Conservation (phyloP, 2,329 filamentous ascomycete genomes). For the Botrytis aclada region DNA sequence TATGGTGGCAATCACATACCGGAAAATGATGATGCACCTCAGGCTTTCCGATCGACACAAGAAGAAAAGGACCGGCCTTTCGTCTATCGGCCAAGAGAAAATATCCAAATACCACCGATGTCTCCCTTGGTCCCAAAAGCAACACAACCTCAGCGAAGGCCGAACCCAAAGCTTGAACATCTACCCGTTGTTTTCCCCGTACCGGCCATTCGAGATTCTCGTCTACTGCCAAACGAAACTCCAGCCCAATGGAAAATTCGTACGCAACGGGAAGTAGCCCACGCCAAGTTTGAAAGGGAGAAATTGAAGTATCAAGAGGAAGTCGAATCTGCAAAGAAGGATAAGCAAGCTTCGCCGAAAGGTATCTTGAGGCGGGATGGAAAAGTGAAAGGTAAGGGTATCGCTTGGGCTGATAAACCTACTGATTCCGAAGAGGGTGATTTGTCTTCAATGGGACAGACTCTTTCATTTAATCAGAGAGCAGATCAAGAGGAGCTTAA, state of each 20-base stretch:
- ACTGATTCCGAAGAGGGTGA: not conserved
- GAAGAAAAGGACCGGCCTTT: not conserved
- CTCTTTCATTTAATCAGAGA: not conserved
- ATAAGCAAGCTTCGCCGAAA: not conserved
- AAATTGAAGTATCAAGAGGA: not conserved
- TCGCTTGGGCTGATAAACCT: not conserved
- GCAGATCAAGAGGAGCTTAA: constrained; percentile 1
- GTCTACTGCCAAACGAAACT: not conserved
- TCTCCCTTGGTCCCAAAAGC: not conserved
- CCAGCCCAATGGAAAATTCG: constrained; percentile 7
- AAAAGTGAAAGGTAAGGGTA: not conserved
- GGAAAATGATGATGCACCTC: not conserved
- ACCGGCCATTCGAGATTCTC: not conserved
- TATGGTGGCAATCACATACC: not conserved
- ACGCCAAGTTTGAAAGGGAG: not conserved
- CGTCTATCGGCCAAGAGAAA: not conserved
- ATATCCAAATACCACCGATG: not conserved
- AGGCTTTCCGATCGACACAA: no score
- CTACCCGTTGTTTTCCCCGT: not conserved
- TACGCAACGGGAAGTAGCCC: not conserved
- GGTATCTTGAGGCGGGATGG: not conserved
- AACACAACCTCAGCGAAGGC: not conserved
- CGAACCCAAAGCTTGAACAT: not conserved
- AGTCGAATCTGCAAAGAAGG: not conserved
- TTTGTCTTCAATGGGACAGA: not conserved